These are phyloP conservation scores for Rhodotorula mucilaginosa DNA, from an alignment of 1,284 basidiomycete genomes.

Conservation along the genomic window DNA sequence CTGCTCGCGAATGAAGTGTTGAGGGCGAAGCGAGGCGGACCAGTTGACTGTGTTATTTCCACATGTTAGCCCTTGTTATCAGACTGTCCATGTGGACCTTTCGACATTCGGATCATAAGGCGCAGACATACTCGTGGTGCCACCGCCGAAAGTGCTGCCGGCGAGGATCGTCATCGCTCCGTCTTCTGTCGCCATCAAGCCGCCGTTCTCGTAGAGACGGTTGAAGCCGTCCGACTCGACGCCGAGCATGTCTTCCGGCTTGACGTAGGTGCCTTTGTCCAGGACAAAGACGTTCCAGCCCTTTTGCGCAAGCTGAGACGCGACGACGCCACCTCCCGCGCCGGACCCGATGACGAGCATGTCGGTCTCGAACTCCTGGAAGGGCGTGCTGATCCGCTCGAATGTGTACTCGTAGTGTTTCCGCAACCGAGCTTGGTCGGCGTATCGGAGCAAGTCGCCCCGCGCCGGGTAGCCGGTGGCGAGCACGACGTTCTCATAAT, in stretches of 20 bases:
- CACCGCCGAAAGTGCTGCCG: constrained; percentile 53
- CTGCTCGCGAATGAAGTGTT: constrained; percentile 49
- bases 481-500: constrained; percentile 20
- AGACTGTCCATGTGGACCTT: too few relatives aligned
- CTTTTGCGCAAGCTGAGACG: constrained; percentile 48
- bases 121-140: constrained; percentile 44
- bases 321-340: constrained; percentile 51
- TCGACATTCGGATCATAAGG: too few relatives aligned
- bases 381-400: constrained; percentile 22
- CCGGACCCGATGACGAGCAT: constrained; percentile 52
- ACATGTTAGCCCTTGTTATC: too few relatives aligned
- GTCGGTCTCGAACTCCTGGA: constrained; percentile 37
- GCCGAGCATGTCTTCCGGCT: constrained; percentile 47
- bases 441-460: constrained; percentile 27
- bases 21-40: constrained; percentile 52
- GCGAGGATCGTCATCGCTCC: constrained; percentile 51
- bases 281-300: constrained; percentile 51
- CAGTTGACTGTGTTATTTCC: constrained; percentile 50
- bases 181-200: constrained; percentile 50
- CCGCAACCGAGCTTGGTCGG: constrained; percentile 15
- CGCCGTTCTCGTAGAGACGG: constrained; percentile 50
- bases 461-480: constrained; percentile 30
- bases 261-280: constrained; percentile 53
- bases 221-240: constrained; percentile 49
- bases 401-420: constrained; percentile 26